Evolutionary conservation across 257 asterid genomes (phyloP), one percentile per base, ranked within the genome.

Genomic region (Thymus quinquecostatus): DNA sequence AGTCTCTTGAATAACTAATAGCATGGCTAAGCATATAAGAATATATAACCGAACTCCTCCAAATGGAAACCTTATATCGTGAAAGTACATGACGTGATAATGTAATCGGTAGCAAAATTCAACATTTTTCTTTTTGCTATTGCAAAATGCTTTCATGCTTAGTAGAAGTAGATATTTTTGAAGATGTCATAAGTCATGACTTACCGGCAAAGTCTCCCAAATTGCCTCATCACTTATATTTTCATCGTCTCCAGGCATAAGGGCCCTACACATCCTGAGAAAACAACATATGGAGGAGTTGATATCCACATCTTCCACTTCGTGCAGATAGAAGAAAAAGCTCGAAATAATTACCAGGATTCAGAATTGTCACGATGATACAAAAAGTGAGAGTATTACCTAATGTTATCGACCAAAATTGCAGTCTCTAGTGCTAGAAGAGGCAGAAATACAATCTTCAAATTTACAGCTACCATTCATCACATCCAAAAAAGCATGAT

Each of bases 121-220:
- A 48, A 58, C 36, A 51, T 10, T 21, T 21, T 21, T 21, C 21
- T 21, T 21, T 21, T 21, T 21, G 21, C 21, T 21, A 21, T 21
- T 21, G 21, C 21, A 21, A 21, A 21, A 21, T 21, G 21, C 21
- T 21, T 21, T 21, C 21, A 21, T 21, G 21, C 21, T 21, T 21
- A 21, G 21, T 21, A 21, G 21, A 21, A 21, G 21, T 21, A 21
- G 21, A 21, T 21, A 21, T 21, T 21, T 21, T 21, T 21, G 21
- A 21, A 21, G 21, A 21, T 21, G 21, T 21, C 21, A 21, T 21
- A 21, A 59, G 48, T 69, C 12, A 70, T 60, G 51, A 88, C 95
- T 88, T 89, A 94, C 98, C n/a, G 99, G 99, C 75, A 94, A 97
- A 68, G 97, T 89, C 81, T 88, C 97, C 98, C 98, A 92, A 76